These are phyloP conservation scores for Boletus subluridellus DNA, from an alignment of 1,284 basidiomycete genomes.

Conservation along the genomic window DNA sequence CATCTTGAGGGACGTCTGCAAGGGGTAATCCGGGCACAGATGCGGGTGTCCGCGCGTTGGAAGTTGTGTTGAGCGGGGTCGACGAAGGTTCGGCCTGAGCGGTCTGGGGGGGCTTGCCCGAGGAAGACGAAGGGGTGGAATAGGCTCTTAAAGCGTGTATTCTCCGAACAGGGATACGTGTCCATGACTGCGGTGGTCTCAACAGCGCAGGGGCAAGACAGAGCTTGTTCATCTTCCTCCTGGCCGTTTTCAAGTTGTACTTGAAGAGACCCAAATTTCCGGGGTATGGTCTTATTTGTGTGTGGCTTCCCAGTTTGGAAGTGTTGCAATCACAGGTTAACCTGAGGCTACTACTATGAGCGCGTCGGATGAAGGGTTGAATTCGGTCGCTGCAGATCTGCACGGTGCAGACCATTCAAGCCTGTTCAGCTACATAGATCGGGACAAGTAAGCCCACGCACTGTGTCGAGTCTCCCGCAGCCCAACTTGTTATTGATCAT, in stretches of 20 bases:
- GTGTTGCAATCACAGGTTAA: neutral
- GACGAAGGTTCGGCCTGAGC: slow-evolving; percentile 6
- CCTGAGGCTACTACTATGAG: slow-evolving; percentile 1
- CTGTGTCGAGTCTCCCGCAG: neutral
- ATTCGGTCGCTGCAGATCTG: slow-evolving; percentile 30
- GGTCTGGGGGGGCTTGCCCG: slow-evolving; percentile 1
- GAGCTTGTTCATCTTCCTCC: slow-evolving; percentile 24
- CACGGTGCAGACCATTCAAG: slow-evolving; percentile 49
- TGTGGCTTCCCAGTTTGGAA: slow-evolving; percentile 17
- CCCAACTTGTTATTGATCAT: slow-evolving; percentile 5
- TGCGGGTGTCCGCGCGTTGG: neutral
- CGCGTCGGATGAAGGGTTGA: slow-evolving; percentile 17
- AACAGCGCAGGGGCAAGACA: slow-evolving; percentile 13
- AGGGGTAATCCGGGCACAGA: slow-evolving; percentile 22
- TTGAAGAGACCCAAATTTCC: slow-evolving; percentile 10
- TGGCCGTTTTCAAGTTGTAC: neutral
- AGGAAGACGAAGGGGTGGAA: slow-evolving; percentile 15
- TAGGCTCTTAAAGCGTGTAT: slow-evolving; percentile 11
- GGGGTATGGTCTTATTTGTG: slow-evolving; percentile 10
- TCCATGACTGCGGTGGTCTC: slow-evolving; percentile 11
- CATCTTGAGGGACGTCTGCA: slow-evolving; percentile 22
- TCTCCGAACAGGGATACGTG: neutral
- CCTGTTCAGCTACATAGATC: slow-evolving; percentile 63
- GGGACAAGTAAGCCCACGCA: slow-evolving; percentile 53
- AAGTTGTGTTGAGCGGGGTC: neutral